A percentile compares a stretch with the other conserved stretches of the same genome.
These are phyloP conservation scores for Alternaria solani DNA, from an alignment of 2,329 filamentous ascomycete species.

Conservation along the genomic window DNA sequence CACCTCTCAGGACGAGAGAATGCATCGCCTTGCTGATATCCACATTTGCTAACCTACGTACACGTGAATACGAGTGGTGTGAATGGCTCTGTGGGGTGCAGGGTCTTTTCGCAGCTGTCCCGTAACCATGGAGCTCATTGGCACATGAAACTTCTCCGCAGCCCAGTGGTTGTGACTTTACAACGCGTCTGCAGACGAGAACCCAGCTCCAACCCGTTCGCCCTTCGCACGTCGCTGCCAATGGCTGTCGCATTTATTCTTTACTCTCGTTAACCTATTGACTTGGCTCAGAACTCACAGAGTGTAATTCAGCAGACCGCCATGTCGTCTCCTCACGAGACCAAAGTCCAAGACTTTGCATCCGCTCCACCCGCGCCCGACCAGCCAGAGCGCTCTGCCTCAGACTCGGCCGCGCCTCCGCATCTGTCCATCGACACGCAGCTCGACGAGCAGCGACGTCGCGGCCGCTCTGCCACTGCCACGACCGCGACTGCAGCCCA, in stretches of 20 bases:
- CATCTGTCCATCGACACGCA: conserved; percentile 39
- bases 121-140: not conserved
- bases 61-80: not conserved
- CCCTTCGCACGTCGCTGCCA: not conserved
- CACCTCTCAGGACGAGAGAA: too few species aligned
- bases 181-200: conserved; percentile 5
- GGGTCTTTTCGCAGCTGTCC: not conserved
- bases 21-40: not conserved
- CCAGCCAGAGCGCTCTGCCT: conserved; percentile 15
- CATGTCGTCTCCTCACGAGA: conserved; percentile 39
- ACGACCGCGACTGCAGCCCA: conserved; percentile 41
- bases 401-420: conserved; percentile 17
- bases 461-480: conserved; percentile 37
- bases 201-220: not conserved
- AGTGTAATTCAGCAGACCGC: not conserved
- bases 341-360: conserved; percentile 47
- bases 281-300: not conserved
- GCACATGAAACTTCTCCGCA: conserved; percentile 4
- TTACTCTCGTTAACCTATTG: conserved; percentile 4
- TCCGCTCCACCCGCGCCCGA: conserved; percentile 25
- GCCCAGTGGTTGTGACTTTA: conserved; percentile 1
- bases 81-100: not conserved
- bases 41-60: not conserved
- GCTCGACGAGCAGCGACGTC: conserved; percentile 28
- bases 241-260: conserved; percentile 5